A percentile compares a stretch with the other conserved stretches of the same genome.
Evolutionary conservation across 192 early-diverging fungal species (phyloP).

Genomic region (Phycomyces blakesleeanus): DNA sequence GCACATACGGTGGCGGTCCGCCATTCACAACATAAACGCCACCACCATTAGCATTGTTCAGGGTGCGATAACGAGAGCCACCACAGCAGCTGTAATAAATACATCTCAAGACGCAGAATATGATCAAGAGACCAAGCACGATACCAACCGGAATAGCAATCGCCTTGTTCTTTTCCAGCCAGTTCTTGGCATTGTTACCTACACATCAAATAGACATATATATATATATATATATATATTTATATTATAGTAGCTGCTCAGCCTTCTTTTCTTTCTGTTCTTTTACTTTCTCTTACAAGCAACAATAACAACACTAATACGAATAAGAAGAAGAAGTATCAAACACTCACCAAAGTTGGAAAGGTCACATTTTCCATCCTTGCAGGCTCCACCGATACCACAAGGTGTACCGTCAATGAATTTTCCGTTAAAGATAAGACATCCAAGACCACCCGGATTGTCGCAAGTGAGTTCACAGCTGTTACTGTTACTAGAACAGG

Average conservation of each 20-base stretch:
- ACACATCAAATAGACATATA: conserved; percentile 18
- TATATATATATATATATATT: too few species aligned
- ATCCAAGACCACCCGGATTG: conserved; percentile 43
- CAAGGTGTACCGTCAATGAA: conserved; percentile 72
- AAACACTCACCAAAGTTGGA: conserved; percentile 33
- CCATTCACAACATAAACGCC: conserved; percentile 4
- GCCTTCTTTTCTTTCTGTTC: conserved; percentile 8
- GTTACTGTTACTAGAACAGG: conserved; percentile 51
- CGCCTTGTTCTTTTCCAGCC: conserved; percentile 42
- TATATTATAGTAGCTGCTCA: too few species aligned
- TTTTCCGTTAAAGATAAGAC: conserved; percentile 55
- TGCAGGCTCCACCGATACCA: conserved; percentile 59
- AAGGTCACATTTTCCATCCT: conserved; percentile 43
- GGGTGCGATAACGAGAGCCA: conserved; percentile 3
- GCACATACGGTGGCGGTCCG: background rate
- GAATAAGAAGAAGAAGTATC: background rate
- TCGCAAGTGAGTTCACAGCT: conserved; percentile 64
- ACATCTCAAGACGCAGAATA: conserved; percentile 29
- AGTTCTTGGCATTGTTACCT: conserved; percentile 30
- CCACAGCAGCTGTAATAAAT: conserved; percentile 10
- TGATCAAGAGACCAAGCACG: conserved; percentile 36
- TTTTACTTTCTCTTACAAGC: background rate
- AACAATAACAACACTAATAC: too few species aligned
- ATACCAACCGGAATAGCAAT: conserved; percentile 44
- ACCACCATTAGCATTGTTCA: background rate